Evolutionary conservation across 2,329 filamentous ascomycete species (phyloP), one percentile per base, ranked within the genome.

Genomic region (Microthyrium microscopicum): DNA sequence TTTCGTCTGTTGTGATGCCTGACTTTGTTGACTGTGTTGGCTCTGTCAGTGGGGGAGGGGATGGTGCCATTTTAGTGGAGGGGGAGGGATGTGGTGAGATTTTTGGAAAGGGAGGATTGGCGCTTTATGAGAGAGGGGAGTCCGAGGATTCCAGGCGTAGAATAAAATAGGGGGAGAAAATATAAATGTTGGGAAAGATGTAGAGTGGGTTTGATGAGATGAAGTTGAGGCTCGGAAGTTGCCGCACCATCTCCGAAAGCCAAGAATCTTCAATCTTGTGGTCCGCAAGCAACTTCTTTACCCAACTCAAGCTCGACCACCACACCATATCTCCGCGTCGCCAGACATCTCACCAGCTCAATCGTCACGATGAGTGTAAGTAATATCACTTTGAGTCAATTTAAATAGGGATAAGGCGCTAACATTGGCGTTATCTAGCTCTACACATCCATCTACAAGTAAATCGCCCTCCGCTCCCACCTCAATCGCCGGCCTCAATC

Each of bases 1-100:
- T 80, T 41, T 56, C 53, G 32, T 74, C 69, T 51, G 85, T 76
- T 33, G 77, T 77, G 46, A 87, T 77, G 50, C 62, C 62, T 11
- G 62, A 54, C 34, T 55, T 55, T 27, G 57, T 56, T 24, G 42
- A 32, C 5, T 46, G 41, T 16, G 46, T 17, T 20, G 30, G 3
- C 9, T 20, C 8, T n/a, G n/a, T n/a, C n/a, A 3, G 31, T 4
- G 4, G 18, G 19, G 13, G 29, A 11, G 16, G 27, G 5, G 30
- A 33, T 37, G 4, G 11, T 24, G 21, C 18, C 20, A 11, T 11
- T 31, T 11, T 7, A 16, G 5, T 63, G 43, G 45, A 44, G 40
- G 42, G 39, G 37, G 47, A 29, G 18, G 33, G 29, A 22, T 40
- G 20, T 21, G 33, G 34, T n/a, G n/a, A 16, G 13, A 17, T 5